A percentile compares a stretch with the other conserved stretches of the same genome.
Evolutionary conservation across 148 eudicot genomes (phyloP).

Genomic region (Chenopodium formosanum): DNA sequence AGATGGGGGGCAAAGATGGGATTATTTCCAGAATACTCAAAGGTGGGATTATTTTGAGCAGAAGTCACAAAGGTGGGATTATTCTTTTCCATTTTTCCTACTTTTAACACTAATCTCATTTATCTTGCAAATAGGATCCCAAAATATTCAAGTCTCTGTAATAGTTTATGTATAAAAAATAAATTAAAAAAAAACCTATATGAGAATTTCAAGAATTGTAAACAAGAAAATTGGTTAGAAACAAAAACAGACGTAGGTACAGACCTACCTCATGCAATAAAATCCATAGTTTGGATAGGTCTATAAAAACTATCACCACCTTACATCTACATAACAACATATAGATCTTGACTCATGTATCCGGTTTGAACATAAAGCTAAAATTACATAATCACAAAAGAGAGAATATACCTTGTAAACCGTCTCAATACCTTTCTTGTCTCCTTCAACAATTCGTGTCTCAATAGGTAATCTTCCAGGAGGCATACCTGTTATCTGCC

Average conservation of each 20-base stretch:
- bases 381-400: not conserved
- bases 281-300: not conserved
- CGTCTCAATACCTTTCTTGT: conserved; percentile 61
- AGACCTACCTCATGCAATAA: not conserved
- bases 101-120: too few relatives aligned
- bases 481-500: conserved; percentile 88
- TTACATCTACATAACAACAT: not conserved
- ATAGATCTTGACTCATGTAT: not conserved
- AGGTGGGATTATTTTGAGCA: too few relatives aligned
- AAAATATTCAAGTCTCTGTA: too few relatives aligned
- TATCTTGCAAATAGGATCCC: not conserved
- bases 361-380: conserved; percentile 2
- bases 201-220: not conserved
- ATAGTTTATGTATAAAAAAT: too few relatives aligned
- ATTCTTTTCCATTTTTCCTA: too few relatives aligned
- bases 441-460: conserved; percentile 67
- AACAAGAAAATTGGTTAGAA: not conserved
- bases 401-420: conserved; percentile 63
- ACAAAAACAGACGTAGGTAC: not conserved
- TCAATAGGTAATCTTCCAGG: conserved; percentile 91
- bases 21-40: too few relatives aligned
- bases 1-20: too few relatives aligned
- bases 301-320: not conserved
- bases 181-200: too few relatives aligned
- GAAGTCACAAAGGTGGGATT: too few relatives aligned